Evolutionary conservation across 129 eudicot genomes (phyloP).

Genomic region (Pulicaria dysenterica): DNA sequence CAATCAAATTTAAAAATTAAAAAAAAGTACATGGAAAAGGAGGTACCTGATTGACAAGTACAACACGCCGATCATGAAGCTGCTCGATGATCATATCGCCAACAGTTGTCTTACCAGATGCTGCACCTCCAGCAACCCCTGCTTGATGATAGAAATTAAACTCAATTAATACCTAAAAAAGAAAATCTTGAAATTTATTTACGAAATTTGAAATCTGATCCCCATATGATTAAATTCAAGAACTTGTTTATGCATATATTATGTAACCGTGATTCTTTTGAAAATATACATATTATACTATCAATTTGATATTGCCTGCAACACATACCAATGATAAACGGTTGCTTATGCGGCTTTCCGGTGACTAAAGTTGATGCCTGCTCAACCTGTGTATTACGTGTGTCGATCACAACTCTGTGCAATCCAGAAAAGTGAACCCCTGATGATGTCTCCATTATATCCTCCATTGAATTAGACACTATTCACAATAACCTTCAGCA

Average conservation of each 20-base stretch:
- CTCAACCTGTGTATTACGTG: constrained; percentile 49
- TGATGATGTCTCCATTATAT: constrained; percentile 63
- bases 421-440: constrained; percentile 89
- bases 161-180: not conserved
- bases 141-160: constrained; percentile 17
- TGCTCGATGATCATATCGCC: constrained; percentile 91
- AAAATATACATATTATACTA: not conserved
- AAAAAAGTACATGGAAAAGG: not conserved
- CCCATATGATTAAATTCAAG: not conserved
- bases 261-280: not conserved
- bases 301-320: constrained; percentile 5
- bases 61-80: constrained; percentile 95
- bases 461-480: constrained; percentile 63
- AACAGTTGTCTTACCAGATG: constrained; percentile 89
- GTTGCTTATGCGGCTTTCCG: constrained; percentile 62
- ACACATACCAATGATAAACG: constrained; percentile 77
- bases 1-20: not conserved
- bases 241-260: not conserved
- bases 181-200: not conserved
- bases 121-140: constrained; percentile 97
- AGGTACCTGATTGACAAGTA: constrained; percentile 85
- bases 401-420: constrained; percentile 53
- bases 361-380: constrained; percentile 50
- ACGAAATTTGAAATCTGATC: not conserved
- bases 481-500: constrained; percentile 27